Conservation (phyloP, 2,329 filamentous ascomycete species). For the Botrytis medusae region DNA sequence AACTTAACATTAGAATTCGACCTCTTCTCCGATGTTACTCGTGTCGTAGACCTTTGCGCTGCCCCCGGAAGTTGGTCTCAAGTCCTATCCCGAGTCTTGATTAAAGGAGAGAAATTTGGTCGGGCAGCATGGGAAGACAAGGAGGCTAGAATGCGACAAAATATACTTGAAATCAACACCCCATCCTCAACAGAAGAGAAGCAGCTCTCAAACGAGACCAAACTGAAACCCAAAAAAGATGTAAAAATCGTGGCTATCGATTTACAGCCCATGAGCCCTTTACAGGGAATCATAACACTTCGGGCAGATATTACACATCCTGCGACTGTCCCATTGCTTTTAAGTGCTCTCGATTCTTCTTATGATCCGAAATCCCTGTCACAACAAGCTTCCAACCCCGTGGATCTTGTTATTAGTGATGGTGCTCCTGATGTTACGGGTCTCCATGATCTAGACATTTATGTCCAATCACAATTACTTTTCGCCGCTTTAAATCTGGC, state of each 20-base stretch:
- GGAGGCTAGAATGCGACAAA: conserved; percentile 63
- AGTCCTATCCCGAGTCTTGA: conserved; percentile 87
- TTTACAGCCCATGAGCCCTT: conserved; percentile 89
- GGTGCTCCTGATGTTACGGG: conserved; percentile 96
- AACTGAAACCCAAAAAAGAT: conserved; percentile 55
- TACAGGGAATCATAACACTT: conserved; percentile 88
- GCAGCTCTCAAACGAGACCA: conserved; percentile 29
- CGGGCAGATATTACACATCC: conserved; percentile 97
- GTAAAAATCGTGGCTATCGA: conserved; percentile 97
- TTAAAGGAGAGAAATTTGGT: conserved; percentile 90
- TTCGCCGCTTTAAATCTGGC: conserved; percentile 93
- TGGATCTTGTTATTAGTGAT: conserved; percentile 93
- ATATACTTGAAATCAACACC: conserved; percentile 49
- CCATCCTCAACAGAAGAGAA: conserved; percentile 31
- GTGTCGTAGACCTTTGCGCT: conserved; percentile 94
- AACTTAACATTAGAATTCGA: conserved; percentile 68
- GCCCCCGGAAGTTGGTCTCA: conserved; percentile 97
- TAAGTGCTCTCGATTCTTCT: conserved; percentile 78
- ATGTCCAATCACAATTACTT: conserved; percentile 92
- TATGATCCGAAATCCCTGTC: conserved; percentile 52
- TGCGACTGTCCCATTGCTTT: conserved; percentile 84
- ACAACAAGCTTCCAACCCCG: conserved; percentile 66
- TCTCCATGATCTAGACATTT: conserved; percentile 95
- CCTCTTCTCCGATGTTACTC: conserved; percentile 83
- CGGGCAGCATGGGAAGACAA: conserved; percentile 83